Evolutionary conservation across 805 yeast species (phyloP).

Genomic region (Wickerhamiella azyma): DNA sequence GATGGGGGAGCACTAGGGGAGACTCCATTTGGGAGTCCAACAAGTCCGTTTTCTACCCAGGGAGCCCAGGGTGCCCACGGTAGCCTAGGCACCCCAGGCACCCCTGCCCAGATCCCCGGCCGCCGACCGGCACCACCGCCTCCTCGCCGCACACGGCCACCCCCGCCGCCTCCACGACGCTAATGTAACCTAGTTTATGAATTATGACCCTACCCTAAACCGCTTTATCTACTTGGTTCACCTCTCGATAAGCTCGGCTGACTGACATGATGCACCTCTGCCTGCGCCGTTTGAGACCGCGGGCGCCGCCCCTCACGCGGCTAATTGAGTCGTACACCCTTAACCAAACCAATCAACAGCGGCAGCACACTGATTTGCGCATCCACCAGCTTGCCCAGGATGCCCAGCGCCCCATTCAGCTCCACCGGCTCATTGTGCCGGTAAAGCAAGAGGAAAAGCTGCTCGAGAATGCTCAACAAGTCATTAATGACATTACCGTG

Average conservation of each 20-base stretch:
- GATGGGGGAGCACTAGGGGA: too few relatives aligned
- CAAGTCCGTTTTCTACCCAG: too few relatives aligned
- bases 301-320: background rate
- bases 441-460: constrained; percentile 13
- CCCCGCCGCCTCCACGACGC: too few relatives aligned
- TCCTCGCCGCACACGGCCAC: too few relatives aligned
- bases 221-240: too few relatives aligned
- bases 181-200: too few relatives aligned
- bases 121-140: background rate
- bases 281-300: background rate
- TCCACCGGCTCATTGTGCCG: constrained; percentile 16
- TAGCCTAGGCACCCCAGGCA: too few relatives aligned
- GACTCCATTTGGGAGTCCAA: too few relatives aligned
- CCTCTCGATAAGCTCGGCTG: too few relatives aligned
- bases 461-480: constrained; percentile 23
- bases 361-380: constrained; percentile 14
- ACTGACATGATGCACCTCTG: too few relatives aligned
- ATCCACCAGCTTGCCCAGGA: constrained; percentile 15
- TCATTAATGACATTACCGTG: constrained; percentile 18
- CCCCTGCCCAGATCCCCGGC: too few relatives aligned
- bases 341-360: constrained; percentile 10
- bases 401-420: constrained; percentile 15
- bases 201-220: too few relatives aligned
- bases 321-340: constrained; percentile 4
- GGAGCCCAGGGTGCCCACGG: background rate